Evolutionary conservation across 2,329 filamentous ascomycete genomes (phyloP).

Genomic region (Cercospora janseana): DNA sequence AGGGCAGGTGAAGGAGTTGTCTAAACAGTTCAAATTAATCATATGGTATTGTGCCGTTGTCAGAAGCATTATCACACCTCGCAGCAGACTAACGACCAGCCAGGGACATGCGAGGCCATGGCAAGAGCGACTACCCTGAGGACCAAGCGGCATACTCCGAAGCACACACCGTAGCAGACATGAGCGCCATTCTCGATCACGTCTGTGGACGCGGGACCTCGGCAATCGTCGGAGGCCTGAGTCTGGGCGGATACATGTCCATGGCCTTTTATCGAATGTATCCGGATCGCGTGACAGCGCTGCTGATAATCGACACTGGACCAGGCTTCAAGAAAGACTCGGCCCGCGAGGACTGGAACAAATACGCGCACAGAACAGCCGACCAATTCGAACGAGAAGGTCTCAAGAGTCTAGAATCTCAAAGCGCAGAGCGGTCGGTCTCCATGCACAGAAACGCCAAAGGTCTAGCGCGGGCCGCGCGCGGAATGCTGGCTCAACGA

Average conservation of each 20-base stretch:
- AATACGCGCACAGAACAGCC: conserved; percentile 26
- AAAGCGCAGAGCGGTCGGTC: conserved; percentile 24
- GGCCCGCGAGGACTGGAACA: conserved; percentile 31
- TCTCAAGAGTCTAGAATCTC: conserved; percentile 16
- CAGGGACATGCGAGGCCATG: conserved; percentile 33
- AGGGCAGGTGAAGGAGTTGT: conserved; percentile 27
- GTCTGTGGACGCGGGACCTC: conserved; percentile 21
- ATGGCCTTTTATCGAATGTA: conserved; percentile 31
- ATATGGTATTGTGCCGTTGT: conserved; percentile 19
- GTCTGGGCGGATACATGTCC: conserved; percentile 34
- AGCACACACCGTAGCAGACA: conserved; percentile 31
- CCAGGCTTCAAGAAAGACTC: conserved; percentile 31
- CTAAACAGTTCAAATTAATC: conserved; percentile 27
- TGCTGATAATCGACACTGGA: conserved; percentile 35
- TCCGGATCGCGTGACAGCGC: conserved; percentile 24
- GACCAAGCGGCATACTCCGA: conserved; percentile 29
- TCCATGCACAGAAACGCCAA: conserved; percentile 28
- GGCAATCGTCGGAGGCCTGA: conserved; percentile 31
- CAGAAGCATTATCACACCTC: not conserved
- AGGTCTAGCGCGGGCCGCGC: conserved; percentile 30
- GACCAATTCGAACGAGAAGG: conserved; percentile 28
- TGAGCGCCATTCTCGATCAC: conserved; percentile 29
- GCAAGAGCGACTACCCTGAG: conserved; percentile 27
- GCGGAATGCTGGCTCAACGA: conserved; percentile 32
- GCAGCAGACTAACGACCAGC: no score